These are phyloP conservation scores for Amphibolis antarctica DNA, from an alignment of 106 monocot species.

Conservation along the genomic window DNA sequence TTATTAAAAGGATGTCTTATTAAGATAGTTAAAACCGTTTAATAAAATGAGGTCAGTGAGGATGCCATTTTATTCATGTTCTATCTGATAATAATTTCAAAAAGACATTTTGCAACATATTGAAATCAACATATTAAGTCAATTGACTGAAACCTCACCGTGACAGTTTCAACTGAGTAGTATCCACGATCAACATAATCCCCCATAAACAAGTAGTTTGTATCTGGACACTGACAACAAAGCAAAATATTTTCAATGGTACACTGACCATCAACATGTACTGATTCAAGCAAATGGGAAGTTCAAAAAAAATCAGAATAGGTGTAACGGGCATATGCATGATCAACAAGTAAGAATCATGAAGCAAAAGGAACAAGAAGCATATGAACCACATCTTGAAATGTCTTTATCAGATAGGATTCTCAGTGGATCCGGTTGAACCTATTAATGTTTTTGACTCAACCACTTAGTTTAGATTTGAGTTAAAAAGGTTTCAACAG, in stretches of 20 bases:
- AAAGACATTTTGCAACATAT: background rate
- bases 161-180: slow-evolving; percentile 98
- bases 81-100: background rate
- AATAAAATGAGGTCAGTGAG: too few species aligned
- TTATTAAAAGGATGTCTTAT: too few species aligned
- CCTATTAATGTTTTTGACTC: too few species aligned
- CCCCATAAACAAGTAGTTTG: slow-evolving; percentile 99
- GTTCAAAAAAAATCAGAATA: background rate
- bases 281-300: background rate
- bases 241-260: background rate
- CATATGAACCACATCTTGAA: background rate
- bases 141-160: slow-evolving; percentile 32
- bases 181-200: slow-evolving; percentile 99
- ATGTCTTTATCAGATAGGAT: background rate
- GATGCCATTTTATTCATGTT: background rate
- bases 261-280: background rate
- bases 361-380: background rate
- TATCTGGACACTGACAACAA: slow-evolving; percentile 82
- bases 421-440: too few species aligned
- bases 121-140: background rate
- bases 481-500: too few species aligned
- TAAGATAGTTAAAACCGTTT: too few species aligned
- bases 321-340: background rate
- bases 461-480: too few species aligned
- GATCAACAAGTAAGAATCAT: background rate